A percentile compares a stretch with the other conserved stretches of the same genome.
phyloP scores from a whole-genome alignment of 2,329 filamentous ascomycete species.

The Cladosporium oxysporum region DNA sequence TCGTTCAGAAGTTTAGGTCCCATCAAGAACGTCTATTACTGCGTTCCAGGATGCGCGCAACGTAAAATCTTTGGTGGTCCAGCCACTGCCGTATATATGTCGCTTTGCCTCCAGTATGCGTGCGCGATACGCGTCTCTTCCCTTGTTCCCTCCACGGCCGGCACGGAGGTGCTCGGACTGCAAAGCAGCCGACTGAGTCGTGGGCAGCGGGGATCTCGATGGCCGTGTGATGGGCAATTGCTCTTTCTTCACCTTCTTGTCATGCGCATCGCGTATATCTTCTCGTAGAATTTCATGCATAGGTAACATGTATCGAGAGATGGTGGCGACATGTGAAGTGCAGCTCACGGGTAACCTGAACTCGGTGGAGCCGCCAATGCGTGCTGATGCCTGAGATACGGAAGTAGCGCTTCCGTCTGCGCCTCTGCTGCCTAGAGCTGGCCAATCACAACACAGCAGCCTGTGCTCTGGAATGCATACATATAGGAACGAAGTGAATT shows the following conservation, averaged over 20 bases:
- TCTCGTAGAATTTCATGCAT: neutral
- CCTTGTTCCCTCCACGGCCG: neutral
- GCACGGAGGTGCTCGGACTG: neutral
- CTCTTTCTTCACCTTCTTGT: neutral
- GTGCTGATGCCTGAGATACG: conserved; percentile 5
- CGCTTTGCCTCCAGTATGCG: neutral
- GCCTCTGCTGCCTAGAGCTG: conserved; percentile 6
- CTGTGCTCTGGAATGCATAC: neutral
- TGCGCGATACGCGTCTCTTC: neutral
- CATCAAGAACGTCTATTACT: neutral
- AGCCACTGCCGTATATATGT: neutral
- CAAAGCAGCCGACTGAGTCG: neutral
- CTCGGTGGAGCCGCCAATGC: neutral
- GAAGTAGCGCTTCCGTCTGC: neutral
- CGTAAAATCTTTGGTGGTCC: neutral
- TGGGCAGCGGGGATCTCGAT: neutral
- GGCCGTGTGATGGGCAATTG: neutral
- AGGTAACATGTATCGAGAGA: neutral
- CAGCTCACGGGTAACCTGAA: neutral
- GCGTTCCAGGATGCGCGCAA: neutral
- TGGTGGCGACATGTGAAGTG: neutral
- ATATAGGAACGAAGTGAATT: neutral
- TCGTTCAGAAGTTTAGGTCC: neutral
- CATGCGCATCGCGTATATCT: neutral
- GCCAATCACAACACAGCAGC: conserved; percentile 2